Base-by-base conservation (phyloP, 73 alveolate genomes). In the Paraurostyla sp. region DNA sequence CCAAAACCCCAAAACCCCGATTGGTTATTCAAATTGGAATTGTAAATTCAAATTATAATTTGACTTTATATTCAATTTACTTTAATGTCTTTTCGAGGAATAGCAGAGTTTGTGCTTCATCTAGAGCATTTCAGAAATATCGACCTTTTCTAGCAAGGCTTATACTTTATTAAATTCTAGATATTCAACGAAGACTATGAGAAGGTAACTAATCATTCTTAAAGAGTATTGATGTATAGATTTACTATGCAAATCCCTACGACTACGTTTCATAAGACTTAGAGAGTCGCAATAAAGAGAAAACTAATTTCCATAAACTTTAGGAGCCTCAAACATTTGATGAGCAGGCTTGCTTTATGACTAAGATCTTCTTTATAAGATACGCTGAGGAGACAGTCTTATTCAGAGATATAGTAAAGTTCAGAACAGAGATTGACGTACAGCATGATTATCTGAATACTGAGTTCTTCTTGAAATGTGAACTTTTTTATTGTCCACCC, bases 381-480 rank as follows among this genome's bases (percentile, higher is more conserved):
- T 87, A 69, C 49, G 71, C 80, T 7, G 93, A 87, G 18, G 93
- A 87, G 58, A 25, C 36, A 38, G 88, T 85, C 3, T 58, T 18
- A 41, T 0, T 87, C 35, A 32, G 86, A 48, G 93, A 87, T 42
- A 46, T 87, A 16, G 25, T 57, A 4, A 57, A 69, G 59, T 87
- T 75, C 76, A 30, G 93, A 22, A 87, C 85, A 0, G 93, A 87
- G 41, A 38, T 87, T 4, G 85, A 87, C 22, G 93, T 87, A 6
- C 30, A 87, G 51, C 73, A 58, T 0, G 89, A 76, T 0, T 87
- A 87, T 76, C 76, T 87, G 80, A 36, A 75, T 27, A 50, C 78
- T 3, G 93, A 87, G 60, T 87, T 75, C 89, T 49, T 75, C 41
- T 49, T 87, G 45, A 82, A 87, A 71, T 25, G 22, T 22, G 93